phyloP scores from a whole-genome alignment of 352 stramenopile species.

The Hyaloperonospora arabidopsidis region DNA sequence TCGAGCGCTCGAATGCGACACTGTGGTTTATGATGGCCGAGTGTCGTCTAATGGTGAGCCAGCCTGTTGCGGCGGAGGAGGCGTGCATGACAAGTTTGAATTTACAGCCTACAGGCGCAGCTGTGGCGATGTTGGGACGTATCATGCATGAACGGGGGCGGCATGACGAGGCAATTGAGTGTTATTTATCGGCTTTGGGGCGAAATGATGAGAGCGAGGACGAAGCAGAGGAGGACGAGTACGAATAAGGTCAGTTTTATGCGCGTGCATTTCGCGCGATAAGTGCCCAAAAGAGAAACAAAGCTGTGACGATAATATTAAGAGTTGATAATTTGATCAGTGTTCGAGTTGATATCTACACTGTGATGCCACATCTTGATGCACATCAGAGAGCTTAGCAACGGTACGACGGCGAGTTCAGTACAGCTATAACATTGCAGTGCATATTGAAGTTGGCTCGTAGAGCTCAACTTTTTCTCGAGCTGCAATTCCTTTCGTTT shows the following conservation, averaged over 20 bases:
- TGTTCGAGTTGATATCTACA: neutral
- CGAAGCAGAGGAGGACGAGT: conserved; percentile 30
- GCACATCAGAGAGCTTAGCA: too few species aligned
- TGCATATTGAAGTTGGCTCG: too few species aligned
- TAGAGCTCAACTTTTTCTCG: too few species aligned
- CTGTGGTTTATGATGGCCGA: conserved; percentile 51
- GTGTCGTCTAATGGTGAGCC: conserved; percentile 40
- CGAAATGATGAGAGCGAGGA: conserved; percentile 30
- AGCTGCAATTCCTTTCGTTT: too few species aligned
- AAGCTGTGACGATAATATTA: conserved; percentile 11
- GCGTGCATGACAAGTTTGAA: conserved; percentile 53
- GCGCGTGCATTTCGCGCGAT: conserved; percentile 9
- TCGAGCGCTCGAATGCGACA: conserved; percentile 43
- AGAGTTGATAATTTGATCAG: conserved; percentile 14
- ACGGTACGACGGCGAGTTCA: too few species aligned
- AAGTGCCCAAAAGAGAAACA: conserved; percentile 10
- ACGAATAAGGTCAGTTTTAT: conserved; percentile 22
- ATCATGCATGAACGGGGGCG: conserved; percentile 47
- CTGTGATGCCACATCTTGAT: neutral
- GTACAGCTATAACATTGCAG: too few species aligned
- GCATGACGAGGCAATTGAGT: conserved; percentile 49
- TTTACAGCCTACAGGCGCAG: conserved; percentile 27
- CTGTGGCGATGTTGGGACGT: conserved; percentile 40
- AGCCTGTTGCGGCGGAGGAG: conserved; percentile 41
- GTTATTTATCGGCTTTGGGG: conserved; percentile 54